Conservation (phyloP, 2,329 filamentous ascomycete species). For the Penicillium italicum region DNA sequence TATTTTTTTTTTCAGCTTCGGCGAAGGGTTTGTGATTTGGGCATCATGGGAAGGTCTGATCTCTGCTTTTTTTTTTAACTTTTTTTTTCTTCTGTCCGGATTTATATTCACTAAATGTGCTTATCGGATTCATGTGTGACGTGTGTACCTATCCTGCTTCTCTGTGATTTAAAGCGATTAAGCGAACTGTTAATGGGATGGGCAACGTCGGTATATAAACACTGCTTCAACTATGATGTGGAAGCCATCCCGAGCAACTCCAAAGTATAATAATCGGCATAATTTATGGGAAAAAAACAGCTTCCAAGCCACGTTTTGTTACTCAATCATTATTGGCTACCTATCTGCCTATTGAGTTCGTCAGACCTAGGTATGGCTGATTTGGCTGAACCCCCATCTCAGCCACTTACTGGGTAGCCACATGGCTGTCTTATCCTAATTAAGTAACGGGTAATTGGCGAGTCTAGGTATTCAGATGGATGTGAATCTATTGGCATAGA, state of each 20-base stretch:
- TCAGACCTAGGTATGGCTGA: not conserved
- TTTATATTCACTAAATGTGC: slow-evolving; percentile 13
- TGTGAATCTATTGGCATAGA: not conserved
- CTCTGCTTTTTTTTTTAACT: slow-evolving; percentile 5
- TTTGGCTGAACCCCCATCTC: not conserved
- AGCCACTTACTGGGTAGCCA: not conserved
- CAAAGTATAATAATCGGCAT: not conserved
- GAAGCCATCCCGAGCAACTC: not conserved
- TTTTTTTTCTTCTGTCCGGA: slow-evolving; percentile 2
- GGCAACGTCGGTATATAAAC: slow-evolving; percentile 22
- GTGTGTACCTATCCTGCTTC: slow-evolving; percentile 20
- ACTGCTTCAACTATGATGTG: slow-evolving; percentile 14
- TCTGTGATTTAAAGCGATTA: slow-evolving; percentile 21
- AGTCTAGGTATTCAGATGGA: not conserved
- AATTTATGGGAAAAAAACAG: not conserved
- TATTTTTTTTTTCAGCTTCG: slow-evolving; percentile 8
- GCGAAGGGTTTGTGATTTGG: slow-evolving; percentile 18
- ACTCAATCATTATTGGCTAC: not conserved
- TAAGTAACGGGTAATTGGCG: not conserved
- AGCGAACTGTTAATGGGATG: slow-evolving; percentile 19
- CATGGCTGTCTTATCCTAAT: slow-evolving; percentile 1
- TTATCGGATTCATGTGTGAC: slow-evolving; percentile 27
- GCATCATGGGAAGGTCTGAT: slow-evolving; percentile 18
- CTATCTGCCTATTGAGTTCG: not conserved
- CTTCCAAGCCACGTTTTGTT: not conserved